These are phyloP conservation scores for Ophiostoma sp. DNA, from an alignment of 2,329 filamentous ascomycete genomes.

Conservation along the genomic window DNA sequence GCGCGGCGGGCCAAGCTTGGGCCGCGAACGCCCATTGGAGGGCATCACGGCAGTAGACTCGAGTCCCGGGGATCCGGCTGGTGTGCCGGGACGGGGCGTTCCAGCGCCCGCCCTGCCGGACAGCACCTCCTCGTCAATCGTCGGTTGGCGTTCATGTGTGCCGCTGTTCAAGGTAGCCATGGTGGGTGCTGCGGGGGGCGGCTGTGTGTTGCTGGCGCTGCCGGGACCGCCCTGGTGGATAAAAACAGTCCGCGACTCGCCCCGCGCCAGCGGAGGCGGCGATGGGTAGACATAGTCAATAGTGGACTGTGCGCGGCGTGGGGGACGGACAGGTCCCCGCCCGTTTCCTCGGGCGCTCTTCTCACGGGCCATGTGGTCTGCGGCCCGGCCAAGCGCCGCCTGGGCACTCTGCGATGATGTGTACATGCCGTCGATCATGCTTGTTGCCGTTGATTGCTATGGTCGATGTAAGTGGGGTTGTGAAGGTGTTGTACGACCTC, in stretches of 20 bases:
- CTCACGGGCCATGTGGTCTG: neutral
- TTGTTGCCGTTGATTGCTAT: neutral
- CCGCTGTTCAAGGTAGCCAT: neutral
- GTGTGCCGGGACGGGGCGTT: neutral
- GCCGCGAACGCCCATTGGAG: constrained; percentile 28
- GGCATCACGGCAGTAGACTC: constrained; percentile 2
- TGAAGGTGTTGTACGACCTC: neutral
- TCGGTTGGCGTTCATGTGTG: constrained; percentile 20
- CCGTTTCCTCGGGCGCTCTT: constrained; percentile 28
- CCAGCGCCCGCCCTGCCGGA: neutral
- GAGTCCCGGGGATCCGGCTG: neutral
- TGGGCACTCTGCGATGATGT: neutral
- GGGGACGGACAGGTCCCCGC: constrained; percentile 34
- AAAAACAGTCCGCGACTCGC: constrained; percentile 22
- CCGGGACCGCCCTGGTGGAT: constrained; percentile 18
- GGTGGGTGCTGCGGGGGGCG: neutral
- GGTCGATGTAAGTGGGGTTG: neutral
- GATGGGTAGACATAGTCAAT: constrained; percentile 39
- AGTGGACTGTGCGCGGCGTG: constrained; percentile 44
- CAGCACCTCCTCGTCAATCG: constrained; percentile 22
- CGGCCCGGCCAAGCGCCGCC: neutral
- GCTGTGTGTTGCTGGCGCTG: neutral
- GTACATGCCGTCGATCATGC: neutral
- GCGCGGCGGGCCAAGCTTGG: constrained; percentile 42
- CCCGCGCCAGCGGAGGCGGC: constrained; percentile 24